These are phyloP conservation scores for Aspergillus sp. DNA, from an alignment of 2,329 filamentous ascomycete genomes.

Conservation along the genomic window DNA sequence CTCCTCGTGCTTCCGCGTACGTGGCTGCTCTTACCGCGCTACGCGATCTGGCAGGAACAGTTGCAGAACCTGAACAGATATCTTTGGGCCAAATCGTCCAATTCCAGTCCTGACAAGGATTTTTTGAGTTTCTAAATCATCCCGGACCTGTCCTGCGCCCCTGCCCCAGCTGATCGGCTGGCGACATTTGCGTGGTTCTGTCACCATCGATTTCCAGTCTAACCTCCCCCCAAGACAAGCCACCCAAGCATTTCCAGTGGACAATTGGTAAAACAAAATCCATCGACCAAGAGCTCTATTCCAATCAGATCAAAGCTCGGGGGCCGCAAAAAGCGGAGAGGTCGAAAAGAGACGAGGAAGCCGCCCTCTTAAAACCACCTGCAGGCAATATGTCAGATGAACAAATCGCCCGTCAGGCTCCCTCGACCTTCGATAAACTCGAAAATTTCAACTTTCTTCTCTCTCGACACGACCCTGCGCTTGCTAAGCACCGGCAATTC, in stretches of 20 bases:
- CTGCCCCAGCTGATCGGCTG: slow-evolving; percentile 27
- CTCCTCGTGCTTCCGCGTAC: slow-evolving; percentile 25
- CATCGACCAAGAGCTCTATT: slow-evolving; percentile 15
- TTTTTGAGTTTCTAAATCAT: slow-evolving; percentile 21
- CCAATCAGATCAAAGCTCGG: slow-evolving; percentile 19
- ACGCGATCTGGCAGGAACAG: slow-evolving; percentile 28
- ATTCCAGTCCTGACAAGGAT: slow-evolving; percentile 20
- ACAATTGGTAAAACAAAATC: slow-evolving; percentile 15
- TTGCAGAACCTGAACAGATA: slow-evolving; percentile 21
- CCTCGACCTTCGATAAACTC: slow-evolving; percentile 38
- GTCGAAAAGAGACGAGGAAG: slow-evolving; percentile 18
- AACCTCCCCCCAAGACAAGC: slow-evolving; percentile 23
- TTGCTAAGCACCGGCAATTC: slow-evolving; percentile 40
- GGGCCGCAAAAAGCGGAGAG: slow-evolving; percentile 15
- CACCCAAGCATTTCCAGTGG: slow-evolving; percentile 19
- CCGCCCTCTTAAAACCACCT: slow-evolving; percentile 21
- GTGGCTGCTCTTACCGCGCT: slow-evolving; percentile 30
- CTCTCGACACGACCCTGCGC: slow-evolving; percentile 38
- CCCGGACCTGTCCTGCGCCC: slow-evolving; percentile 7
- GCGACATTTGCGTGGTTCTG: slow-evolving; percentile 21
- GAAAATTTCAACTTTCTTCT: slow-evolving; percentile 44
- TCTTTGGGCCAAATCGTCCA: slow-evolving; percentile 27
- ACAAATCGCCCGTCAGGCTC: slow-evolving; percentile 32
- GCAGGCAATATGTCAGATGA: slow-evolving; percentile 40
- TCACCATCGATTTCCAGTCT: slow-evolving; percentile 25